Base-by-base conservation (phyloP, 495 filamentous ascomycete genomes). In the Choiromyces venosus region DNA sequence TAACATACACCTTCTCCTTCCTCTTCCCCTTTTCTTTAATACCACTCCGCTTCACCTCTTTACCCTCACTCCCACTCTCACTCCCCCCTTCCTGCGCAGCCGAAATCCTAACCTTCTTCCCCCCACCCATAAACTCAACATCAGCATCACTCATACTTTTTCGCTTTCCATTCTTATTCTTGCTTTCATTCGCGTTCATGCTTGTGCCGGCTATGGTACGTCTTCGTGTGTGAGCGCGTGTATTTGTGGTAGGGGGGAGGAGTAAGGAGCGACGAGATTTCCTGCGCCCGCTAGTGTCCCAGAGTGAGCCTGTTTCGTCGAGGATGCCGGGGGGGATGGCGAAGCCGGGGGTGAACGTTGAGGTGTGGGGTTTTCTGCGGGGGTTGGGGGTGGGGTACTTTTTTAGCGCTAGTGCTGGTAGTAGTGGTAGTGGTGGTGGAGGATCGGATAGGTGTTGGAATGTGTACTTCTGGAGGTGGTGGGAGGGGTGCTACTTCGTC, bases 211-310 rank as follows among this genome's bases (percentile, higher is more conserved):
- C 9, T 65, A 68, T 65, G 37, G 66, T 25, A 7, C 25, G 38
- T 36, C 65, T 64, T 37, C 29, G 25, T 16, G 37, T 33, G 12
- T 38, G 66, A 68, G 29, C 29, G 37, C 29, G 38, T 18, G 64
- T 33, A 66, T 65, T 3, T 37, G 66, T 38, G 33, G 66, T 19
- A 37, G 16, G 1, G 25, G 5, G 19, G 33, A 67, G 19, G 18
- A 37, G 46, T 5, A 71, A 29, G 66, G 66, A 66, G 5, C 74
- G 72, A 8, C 73, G 52, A 10, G 76, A 78, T 19, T 65, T 33
- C 8, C 78, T 75, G 6, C 78, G 77, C 16, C 78, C 77, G 19
- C 68, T 78, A 2, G 36, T 25, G 6, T 77, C 73, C 78, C 74
- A 77, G 2, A 70, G 37, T 16, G 67, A 74, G 0, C 78, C 78